Evolutionary conservation across 208 protist genomes (phyloP), one percentile per base, ranked within the genome.

Genomic region (Herpetomonas tarakana): DNA sequence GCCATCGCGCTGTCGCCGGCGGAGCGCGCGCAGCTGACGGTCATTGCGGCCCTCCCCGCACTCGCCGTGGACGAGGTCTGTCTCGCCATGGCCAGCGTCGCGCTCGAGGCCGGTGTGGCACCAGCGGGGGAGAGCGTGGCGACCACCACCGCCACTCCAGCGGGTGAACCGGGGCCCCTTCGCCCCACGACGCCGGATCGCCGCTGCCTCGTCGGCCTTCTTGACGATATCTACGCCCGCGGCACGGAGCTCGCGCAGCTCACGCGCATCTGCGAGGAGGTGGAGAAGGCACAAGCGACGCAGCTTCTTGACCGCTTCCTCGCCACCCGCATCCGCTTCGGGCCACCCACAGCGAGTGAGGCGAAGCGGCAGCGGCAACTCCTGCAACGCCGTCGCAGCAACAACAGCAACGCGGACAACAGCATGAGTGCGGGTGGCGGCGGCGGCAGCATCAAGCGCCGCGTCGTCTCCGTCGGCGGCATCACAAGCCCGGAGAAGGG

Each of bases 1-100:
- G 21, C 64, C 35, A 53, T 78, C 14, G 41, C 74, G 30, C 62
- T 86, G 25, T 83, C 67, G 24, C 63, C 88, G 2, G 30, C 74
- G 0, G 83, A 94, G 57, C 78, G 88, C 2, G 67, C 84, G 0
- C 70, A 83, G 4, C 55, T 94, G 30, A 60, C 89, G 11, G 62
- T 76, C 39, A 62, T 88, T 6, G 84, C 84, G 14, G 76, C 88
- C 29, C 69, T 94, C 25, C 83, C 81, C 2, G 71, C 83, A 28
- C 67, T 92, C 45, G 86, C 83, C 47, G 61, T 75, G 31, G 88
- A 94, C 47, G 83, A 94, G 68, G 50, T 94, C 31, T 84, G 77
- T 71, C 61, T 76, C 6, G 76, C 88, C 1, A 90, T 94, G 74
- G 75, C 80, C 0, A 73, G 83, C 51, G 60, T 75, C 7, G 79